Percentiles rank a stretch among this genome's conserved stretches.
These are phyloP conservation scores for Solanum pennellii DNA, from an alignment of 257 asterid genomes.

Conservation along the genomic window DNA sequence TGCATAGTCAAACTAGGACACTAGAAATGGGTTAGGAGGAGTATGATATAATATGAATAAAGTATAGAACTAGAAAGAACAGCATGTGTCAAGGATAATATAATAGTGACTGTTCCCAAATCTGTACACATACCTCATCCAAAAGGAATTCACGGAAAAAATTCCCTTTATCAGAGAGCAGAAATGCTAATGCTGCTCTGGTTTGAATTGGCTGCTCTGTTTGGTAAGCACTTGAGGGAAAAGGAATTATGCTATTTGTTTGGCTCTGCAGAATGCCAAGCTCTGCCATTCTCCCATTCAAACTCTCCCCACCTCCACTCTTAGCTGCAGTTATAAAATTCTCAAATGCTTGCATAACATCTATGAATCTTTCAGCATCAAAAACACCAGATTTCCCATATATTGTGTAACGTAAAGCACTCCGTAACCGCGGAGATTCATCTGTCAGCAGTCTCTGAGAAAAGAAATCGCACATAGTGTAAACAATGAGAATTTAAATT, in stretches of 20 bases:
- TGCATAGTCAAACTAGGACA: background rate
- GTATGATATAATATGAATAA: background rate
- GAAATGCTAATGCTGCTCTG: slow-evolving; percentile 84
- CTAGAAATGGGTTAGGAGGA: background rate
- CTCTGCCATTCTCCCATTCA: slow-evolving; percentile 97
- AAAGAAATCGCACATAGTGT: background rate
- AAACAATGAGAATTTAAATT: background rate
- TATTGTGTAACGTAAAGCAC: slow-evolving; percentile 84
- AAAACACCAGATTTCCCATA: slow-evolving; percentile 92
- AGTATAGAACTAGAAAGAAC: background rate
- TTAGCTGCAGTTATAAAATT: slow-evolving; percentile 91
- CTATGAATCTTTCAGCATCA: slow-evolving; percentile 94
- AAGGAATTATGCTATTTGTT: slow-evolving; percentile 36
- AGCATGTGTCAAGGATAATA: background rate
- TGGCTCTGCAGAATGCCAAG: slow-evolving; percentile 68
- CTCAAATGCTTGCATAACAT: slow-evolving; percentile 99
- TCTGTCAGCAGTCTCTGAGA: slow-evolving; percentile 88
- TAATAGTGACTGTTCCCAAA: background rate
- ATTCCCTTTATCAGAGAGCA: slow-evolving; percentile 88
- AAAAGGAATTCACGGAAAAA: slow-evolving; percentile 89
- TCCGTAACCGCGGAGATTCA: slow-evolving; percentile 87
- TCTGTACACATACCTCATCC: slow-evolving; percentile 64
- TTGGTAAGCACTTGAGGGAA: slow-evolving; percentile 25
- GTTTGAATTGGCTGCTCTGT: slow-evolving; percentile 67
- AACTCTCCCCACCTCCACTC: slow-evolving; percentile 94